Conservation (phyloP, 2,329 filamentous ascomycete genomes). For the Neocatenulostroma microsporum region DNA sequence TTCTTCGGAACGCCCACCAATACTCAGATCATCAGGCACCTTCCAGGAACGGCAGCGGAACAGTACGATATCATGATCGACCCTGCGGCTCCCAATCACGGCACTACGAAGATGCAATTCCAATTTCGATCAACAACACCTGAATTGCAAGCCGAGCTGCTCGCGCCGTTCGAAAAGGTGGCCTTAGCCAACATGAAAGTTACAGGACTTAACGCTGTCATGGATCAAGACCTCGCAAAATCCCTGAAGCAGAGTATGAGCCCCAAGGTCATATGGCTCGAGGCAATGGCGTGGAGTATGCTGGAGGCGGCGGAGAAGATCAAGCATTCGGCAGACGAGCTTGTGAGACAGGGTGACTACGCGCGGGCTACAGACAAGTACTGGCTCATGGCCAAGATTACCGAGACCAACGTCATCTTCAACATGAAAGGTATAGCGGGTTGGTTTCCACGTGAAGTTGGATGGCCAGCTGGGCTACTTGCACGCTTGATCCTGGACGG, state of each 20-base stretch:
- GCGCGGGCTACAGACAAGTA: not conserved
- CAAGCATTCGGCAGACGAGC: not conserved
- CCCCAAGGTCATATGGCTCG: not conserved
- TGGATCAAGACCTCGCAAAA: not conserved
- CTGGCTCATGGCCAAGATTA: not conserved
- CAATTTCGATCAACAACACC: too few relatives aligned
- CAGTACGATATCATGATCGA: too few relatives aligned
- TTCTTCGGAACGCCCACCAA: conserved; percentile 1
- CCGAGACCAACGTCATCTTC: not conserved
- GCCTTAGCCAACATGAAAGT: not conserved
- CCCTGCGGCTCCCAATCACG: too few relatives aligned
- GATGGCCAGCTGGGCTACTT: not conserved
- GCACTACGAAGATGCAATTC: too few relatives aligned
- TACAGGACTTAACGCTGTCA: not conserved
- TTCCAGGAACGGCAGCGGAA: too few relatives aligned
- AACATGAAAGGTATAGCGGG: not conserved
- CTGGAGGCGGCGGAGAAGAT: not conserved
- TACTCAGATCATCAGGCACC: too few relatives aligned
- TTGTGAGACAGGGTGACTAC: not conserved
- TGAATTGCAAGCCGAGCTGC: not conserved
- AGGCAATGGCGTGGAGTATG: not conserved
- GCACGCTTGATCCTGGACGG: not conserved
- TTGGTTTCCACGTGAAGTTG: not conserved
- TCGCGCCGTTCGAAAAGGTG: conserved; percentile 1
- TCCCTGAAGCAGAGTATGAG: not conserved